Conservation (phyloP, 1,139 yeast species). For the Blastobotrys ciferrii region DNA sequence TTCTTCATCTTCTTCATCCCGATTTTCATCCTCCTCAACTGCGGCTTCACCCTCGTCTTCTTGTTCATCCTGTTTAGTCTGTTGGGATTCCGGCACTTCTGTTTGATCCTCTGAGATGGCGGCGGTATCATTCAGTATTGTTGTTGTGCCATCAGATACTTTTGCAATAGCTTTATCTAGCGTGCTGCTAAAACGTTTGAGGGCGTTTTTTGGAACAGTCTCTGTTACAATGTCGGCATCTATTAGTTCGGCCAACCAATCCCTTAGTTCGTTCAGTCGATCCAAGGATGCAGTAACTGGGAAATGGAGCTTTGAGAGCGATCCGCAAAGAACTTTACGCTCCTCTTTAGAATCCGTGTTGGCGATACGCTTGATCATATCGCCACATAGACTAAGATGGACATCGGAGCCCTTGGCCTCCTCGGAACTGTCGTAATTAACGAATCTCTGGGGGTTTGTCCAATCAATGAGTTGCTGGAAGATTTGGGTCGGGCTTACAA, state of each 20-base stretch:
- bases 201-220: slow-evolving; percentile 18
- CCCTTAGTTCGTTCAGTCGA: slow-evolving; percentile 20
- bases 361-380: slow-evolving; percentile 47
- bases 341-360: slow-evolving; percentile 50
- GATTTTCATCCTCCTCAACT: neutral
- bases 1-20: neutral
- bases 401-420: slow-evolving; percentile 41
- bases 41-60: neutral
- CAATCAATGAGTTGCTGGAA: slow-evolving; percentile 76
- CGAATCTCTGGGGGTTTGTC: slow-evolving; percentile 80
- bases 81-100: too few relatives aligned
- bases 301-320: slow-evolving; percentile 50
- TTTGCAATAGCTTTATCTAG: slow-evolving; percentile 16
- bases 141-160: slow-evolving; percentile 1
- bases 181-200: slow-evolving; percentile 12
- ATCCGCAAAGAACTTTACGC: slow-evolving; percentile 55
- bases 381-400: slow-evolving; percentile 59
- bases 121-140: too few relatives aligned
- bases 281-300: slow-evolving; percentile 27
- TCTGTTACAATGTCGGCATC: slow-evolving; percentile 24
- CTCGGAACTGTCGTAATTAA: slow-evolving; percentile 46
- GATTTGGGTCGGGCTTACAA: slow-evolving; percentile 56
- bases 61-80: neutral
- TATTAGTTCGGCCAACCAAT: slow-evolving; percentile 32
- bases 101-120: too few relatives aligned